Percentiles rank a stretch among this genome's conserved stretches.
Conservation (phyloP, 768 basidiomycete genomes). For the Boletus patriciae region DNA sequence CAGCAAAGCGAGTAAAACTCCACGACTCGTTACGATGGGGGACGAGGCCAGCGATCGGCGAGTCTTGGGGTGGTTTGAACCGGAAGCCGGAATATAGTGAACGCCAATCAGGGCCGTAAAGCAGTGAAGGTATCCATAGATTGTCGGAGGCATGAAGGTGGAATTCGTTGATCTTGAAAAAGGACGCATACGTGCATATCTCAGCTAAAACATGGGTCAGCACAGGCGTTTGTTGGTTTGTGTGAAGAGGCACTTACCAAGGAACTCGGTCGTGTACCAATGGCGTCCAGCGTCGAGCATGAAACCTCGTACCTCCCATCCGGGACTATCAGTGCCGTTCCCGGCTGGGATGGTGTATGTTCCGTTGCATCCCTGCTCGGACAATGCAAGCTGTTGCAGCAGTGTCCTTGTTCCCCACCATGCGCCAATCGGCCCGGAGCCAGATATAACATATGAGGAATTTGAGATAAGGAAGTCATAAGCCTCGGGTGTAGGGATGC, state of each 20-base stretch:
- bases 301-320: conserved; percentile 46
- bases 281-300: conserved; percentile 50
- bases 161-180: conserved; percentile 46
- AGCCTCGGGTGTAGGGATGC: conserved; percentile 38
- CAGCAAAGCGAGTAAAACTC: conserved; percentile 32
- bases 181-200: conserved; percentile 44
- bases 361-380: conserved; percentile 3
- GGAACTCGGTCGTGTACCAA: conserved; percentile 42
- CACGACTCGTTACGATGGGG: conserved; percentile 43
- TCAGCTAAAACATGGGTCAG: conserved; percentile 32
- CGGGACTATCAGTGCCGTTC: conserved; percentile 39
- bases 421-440: conserved; percentile 35
- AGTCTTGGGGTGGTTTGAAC: conserved; percentile 38
- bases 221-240: background rate
- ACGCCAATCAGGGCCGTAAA: conserved; percentile 41
- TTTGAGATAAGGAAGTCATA: conserved; percentile 38
- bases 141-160: conserved; percentile 47
- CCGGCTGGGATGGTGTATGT: conserved; percentile 34
- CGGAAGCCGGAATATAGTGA: conserved; percentile 44
- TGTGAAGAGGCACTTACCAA: conserved; percentile 26
- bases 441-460: conserved; percentile 34
- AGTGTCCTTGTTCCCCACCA: conserved; percentile 49
- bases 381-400: conserved; percentile 40
- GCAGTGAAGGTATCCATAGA: conserved; percentile 41
- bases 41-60: conserved; percentile 37